Evolutionary conservation across 352 stramenopile genomes (phyloP).

Genomic region (Globisporangium cylindrosporum): DNA sequence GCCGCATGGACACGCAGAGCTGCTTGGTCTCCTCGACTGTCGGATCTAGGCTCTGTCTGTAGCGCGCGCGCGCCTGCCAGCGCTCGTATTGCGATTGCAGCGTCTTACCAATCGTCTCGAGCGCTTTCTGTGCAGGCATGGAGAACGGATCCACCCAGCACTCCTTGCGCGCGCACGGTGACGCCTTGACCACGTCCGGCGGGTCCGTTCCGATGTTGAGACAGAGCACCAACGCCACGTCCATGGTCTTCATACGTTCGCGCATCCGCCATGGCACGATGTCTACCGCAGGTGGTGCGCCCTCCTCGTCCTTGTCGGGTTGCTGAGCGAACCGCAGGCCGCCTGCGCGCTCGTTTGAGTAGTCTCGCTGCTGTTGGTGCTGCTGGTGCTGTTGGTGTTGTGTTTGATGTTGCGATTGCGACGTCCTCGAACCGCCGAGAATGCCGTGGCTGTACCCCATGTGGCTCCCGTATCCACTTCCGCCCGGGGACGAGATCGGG

Average conservation of each 20-base stretch:
- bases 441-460: constrained; percentile 5
- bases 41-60: constrained; percentile 94
- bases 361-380: background rate
- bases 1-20: constrained; percentile 91
- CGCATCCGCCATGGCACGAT: constrained; percentile 85
- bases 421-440: background rate
- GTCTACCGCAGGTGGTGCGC: constrained; percentile 28
- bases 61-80: constrained; percentile 94
- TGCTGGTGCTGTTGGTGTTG: constrained; percentile 1
- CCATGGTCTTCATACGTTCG: constrained; percentile 90
- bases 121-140: constrained; percentile 92
- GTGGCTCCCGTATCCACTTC: constrained; percentile 3
- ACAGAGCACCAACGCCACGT: constrained; percentile 96
- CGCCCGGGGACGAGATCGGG: background rate
- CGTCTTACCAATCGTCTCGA: constrained; percentile 95
- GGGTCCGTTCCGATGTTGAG: constrained; percentile 98
- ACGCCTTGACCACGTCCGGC: constrained; percentile 96
- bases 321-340: constrained; percentile 66
- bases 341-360: constrained; percentile 31
- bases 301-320: constrained; percentile 27
- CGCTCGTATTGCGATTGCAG: constrained; percentile 95
- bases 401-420: background rate
- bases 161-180: constrained; percentile 95
- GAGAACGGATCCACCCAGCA: constrained; percentile 98
- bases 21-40: constrained; percentile 95